These are phyloP conservation scores for Geranium incanum DNA, from an alignment of 441 rosid species.

Conservation along the genomic window DNA sequence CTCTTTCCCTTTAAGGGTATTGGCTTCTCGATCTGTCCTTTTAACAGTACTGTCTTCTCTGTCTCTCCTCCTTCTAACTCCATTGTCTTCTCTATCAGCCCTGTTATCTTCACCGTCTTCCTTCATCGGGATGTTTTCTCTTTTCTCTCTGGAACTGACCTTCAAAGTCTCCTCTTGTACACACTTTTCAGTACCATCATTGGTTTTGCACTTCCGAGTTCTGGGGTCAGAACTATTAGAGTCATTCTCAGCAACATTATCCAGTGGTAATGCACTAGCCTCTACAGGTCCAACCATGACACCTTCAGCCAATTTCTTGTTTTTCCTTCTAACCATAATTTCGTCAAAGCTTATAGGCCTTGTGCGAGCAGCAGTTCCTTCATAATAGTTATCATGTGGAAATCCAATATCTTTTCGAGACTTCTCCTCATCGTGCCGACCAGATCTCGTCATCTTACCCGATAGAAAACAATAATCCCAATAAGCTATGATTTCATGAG, in stretches of 20 bases:
- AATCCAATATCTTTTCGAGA: slow-evolving; percentile 28
- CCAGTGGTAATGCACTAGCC: slow-evolving; percentile 21
- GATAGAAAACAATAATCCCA: slow-evolving; percentile 4
- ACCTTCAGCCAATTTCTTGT: slow-evolving; percentile 38
- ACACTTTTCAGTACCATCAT: slow-evolving; percentile 25
- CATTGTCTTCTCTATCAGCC: slow-evolving; percentile 23
- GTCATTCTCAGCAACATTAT: slow-evolving; percentile 25
- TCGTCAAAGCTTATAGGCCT: slow-evolving; percentile 80
- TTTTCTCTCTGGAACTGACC: slow-evolving; percentile 31
- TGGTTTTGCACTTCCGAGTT: slow-evolving; percentile 21
- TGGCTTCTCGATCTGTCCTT: neutral
- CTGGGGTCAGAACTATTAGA: slow-evolving; percentile 29
- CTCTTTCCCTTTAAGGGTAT: neutral
- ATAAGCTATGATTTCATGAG: neutral
- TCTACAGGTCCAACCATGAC: slow-evolving; percentile 28
- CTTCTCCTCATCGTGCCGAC: slow-evolving; percentile 33
- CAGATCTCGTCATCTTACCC: slow-evolving; percentile 48
- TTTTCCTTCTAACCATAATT: slow-evolving; percentile 64
- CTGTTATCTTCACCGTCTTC: slow-evolving; percentile 15
- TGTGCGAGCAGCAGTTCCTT: slow-evolving; percentile 78
- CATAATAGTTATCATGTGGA: slow-evolving; percentile 22
- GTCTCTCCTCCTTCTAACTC: slow-evolving; percentile 19
- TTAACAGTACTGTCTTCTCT: slow-evolving; percentile 15
- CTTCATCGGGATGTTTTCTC: slow-evolving; percentile 29
- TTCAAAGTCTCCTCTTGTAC: slow-evolving; percentile 30